A percentile compares a stretch with the other conserved stretches of the same genome.
Conservation (phyloP, 2,329 filamentous ascomycete genomes). For the Ascochyta fabae region DNA sequence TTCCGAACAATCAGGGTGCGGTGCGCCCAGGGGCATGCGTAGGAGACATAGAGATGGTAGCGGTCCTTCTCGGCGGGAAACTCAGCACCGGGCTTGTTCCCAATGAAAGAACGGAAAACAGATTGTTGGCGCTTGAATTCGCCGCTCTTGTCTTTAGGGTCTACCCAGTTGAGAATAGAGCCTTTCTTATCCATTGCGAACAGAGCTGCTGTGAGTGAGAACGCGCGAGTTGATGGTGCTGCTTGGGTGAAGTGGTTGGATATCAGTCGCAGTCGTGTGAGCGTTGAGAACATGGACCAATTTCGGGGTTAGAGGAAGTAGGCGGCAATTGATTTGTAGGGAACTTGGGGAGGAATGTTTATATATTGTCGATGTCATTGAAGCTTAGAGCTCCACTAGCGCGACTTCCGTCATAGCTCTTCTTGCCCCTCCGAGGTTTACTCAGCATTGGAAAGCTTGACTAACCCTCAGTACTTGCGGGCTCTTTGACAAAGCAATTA, state of each 20-base stretch:
- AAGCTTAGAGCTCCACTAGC: constrained; percentile 18
- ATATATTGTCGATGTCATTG: constrained; percentile 34
- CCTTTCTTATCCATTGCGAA: constrained; percentile 34
- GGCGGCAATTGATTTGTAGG: not conserved
- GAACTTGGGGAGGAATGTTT: constrained; percentile 7
- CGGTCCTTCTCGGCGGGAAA: constrained; percentile 87
- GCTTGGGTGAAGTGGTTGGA: constrained; percentile 21
- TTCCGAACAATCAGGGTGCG: constrained; percentile 85
- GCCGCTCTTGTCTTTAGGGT: constrained; percentile 76
- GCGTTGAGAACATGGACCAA: constrained; percentile 27
- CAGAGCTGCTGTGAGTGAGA: constrained; percentile 19
- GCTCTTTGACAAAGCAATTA: constrained; percentile 12
- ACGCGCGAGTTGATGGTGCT: constrained; percentile 9
- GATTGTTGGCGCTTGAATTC: constrained; percentile 92
- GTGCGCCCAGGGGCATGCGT: constrained; percentile 94
- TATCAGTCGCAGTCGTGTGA: constrained; percentile 23
- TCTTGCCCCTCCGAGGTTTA: constrained; percentile 26
- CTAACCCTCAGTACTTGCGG: constrained; percentile 16
- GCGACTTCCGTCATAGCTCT: constrained; percentile 32
- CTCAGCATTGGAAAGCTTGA: constrained; percentile 42
- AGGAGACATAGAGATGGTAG: constrained; percentile 95
- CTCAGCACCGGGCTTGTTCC: constrained; percentile 70
- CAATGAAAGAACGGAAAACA: constrained; percentile 82
- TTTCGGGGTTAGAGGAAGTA: not conserved
- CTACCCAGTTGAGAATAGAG: constrained; percentile 82